phyloP scores from a whole-genome alignment of 805 yeast genomes.

The Barnettozyma sp. region DNA sequence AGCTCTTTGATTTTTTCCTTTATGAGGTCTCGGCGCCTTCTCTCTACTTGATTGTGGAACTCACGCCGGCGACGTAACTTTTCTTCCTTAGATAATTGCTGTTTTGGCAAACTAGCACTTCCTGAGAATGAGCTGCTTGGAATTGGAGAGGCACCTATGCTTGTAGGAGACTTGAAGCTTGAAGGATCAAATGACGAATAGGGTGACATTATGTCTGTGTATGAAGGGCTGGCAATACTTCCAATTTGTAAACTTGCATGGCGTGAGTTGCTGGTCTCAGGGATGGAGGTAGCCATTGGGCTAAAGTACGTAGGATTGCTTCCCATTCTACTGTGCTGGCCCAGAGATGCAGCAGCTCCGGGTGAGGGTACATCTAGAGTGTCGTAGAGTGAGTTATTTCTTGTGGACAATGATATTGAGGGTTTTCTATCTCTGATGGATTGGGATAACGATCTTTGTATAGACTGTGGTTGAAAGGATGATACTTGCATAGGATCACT shows the following conservation, averaged over 20 bases:
- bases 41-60: constrained; percentile 90
- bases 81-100: constrained; percentile 49
- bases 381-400: constrained; percentile 22
- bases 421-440: constrained; percentile 6
- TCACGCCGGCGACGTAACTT: constrained; percentile 74
- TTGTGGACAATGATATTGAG: constrained; percentile 6
- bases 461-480: constrained; percentile 18
- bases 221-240: constrained; percentile 14
- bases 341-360: constrained; percentile 12
- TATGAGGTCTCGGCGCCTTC: constrained; percentile 84
- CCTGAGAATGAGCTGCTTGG: constrained; percentile 28
- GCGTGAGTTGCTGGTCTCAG: constrained; percentile 7
- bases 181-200: constrained; percentile 24
- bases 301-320: constrained; percentile 23
- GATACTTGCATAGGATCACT: constrained; percentile 13
- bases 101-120: constrained; percentile 25
- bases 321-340: constrained; percentile 9
- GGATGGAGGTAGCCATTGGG: constrained; percentile 19
- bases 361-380: constrained; percentile 18
- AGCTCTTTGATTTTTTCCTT: constrained; percentile 83
- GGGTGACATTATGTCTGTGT: constrained; percentile 23
- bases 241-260: constrained; percentile 3
- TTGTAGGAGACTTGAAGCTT: constrained; percentile 26
- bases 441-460: constrained; percentile 6
- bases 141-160: constrained; percentile 20